phyloP scores from a whole-genome alignment of 148 eudicot species.

The Camellia japonica region DNA sequence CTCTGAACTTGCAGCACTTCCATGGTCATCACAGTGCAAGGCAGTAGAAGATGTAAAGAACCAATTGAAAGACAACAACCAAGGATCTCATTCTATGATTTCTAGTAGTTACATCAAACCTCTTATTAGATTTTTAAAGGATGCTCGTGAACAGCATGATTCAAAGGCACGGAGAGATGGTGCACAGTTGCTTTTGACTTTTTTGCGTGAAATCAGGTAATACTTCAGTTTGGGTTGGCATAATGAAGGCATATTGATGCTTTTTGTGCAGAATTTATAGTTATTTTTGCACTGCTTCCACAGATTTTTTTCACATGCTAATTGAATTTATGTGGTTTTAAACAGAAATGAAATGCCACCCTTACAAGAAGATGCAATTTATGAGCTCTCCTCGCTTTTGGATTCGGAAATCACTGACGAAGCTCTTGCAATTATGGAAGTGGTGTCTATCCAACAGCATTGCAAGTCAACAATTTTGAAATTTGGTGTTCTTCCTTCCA shows the following conservation, averaged over 20 bases:
- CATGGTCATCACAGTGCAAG: not conserved
- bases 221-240: not conserved
- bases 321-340: not conserved
- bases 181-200: slow-evolving; percentile 1
- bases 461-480: not conserved
- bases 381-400: not conserved
- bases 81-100: not conserved
- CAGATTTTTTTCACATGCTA: not conserved
- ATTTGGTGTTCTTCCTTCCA: slow-evolving; percentile 1
- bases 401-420: not conserved
- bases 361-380: not conserved
- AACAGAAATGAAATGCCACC: not conserved
- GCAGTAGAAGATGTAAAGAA: not conserved
- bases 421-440: slow-evolving; percentile 6
- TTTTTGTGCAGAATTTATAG: not conserved
- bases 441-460: not conserved
- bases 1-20: not conserved
- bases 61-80: slow-evolving; percentile 5
- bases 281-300: not conserved
- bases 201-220: not conserved
- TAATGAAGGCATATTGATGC: not conserved
- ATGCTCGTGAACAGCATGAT: not conserved
- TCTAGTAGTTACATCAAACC: not conserved
- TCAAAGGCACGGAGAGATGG: slow-evolving; percentile 1
- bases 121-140: slow-evolving; percentile 7